phyloP scores from a whole-genome alignment of 1,139 yeast species.

The Arxiozyma slooffiae region DNA sequence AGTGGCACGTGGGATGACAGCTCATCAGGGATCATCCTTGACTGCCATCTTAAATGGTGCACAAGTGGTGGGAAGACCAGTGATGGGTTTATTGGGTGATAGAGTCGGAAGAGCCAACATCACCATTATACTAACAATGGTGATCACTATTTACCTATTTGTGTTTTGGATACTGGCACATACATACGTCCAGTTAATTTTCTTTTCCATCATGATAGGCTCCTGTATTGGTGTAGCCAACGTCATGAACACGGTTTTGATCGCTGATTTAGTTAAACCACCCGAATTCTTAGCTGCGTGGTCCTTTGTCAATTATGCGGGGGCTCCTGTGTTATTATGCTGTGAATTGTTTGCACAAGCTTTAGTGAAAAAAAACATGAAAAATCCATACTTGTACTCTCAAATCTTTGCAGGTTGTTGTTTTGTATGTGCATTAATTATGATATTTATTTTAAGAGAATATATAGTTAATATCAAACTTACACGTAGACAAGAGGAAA shows the following conservation, averaged over 20 bases:
- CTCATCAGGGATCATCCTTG: slow-evolving; percentile 47
- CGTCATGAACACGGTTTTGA: slow-evolving; percentile 50
- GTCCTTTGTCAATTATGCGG: slow-evolving; percentile 45
- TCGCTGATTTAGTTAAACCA: slow-evolving; percentile 44
- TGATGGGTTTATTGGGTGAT: slow-evolving; percentile 51
- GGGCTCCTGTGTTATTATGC: slow-evolving; percentile 38
- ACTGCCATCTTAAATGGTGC: slow-evolving; percentile 57
- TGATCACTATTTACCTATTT: slow-evolving; percentile 29
- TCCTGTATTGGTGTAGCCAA: slow-evolving; percentile 52
- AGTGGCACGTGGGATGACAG: slow-evolving; percentile 45
- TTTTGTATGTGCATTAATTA: slow-evolving; percentile 33
- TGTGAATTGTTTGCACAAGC: slow-evolving; percentile 47
- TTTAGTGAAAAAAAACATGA: slow-evolving; percentile 29
- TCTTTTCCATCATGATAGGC: slow-evolving; percentile 45
- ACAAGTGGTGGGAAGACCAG: slow-evolving; percentile 58
- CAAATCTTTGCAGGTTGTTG: slow-evolving; percentile 51
- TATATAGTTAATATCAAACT: slow-evolving; percentile 31
- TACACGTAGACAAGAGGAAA: slow-evolving; percentile 10
- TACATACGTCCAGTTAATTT: slow-evolving; percentile 41
- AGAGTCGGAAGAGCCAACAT: slow-evolving; percentile 48
- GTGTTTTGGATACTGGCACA: slow-evolving; percentile 40
- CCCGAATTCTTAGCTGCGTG: slow-evolving; percentile 49
- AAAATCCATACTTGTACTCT: slow-evolving; percentile 45
- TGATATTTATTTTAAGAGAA: slow-evolving; percentile 35
- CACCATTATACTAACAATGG: slow-evolving; percentile 30